A percentile compares a stretch with the other conserved stretches of the same genome.
Conservation (phyloP, 2,329 filamentous ascomycete genomes). For the Diaporthe velutina region DNA sequence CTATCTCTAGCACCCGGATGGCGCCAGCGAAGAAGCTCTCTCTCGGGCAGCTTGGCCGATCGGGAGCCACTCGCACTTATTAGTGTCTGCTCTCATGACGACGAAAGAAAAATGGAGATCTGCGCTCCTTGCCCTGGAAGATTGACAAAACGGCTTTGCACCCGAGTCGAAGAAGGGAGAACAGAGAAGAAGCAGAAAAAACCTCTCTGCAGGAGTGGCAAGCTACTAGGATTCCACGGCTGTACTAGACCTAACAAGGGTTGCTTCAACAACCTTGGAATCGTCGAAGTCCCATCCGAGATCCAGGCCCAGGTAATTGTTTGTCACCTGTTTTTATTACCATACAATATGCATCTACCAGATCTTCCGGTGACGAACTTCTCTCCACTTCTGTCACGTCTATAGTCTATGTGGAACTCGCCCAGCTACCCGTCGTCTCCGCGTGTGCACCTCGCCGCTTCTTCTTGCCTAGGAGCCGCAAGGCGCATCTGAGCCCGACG, state of each 20-base stretch:
- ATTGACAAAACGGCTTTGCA: neutral
- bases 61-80: neutral
- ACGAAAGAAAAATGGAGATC: neutral
- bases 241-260: conserved; percentile 15
- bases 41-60: conserved; percentile 2
- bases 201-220: neutral
- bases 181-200: neutral
- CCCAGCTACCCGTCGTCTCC: conserved; percentile 1
- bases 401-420: conserved; percentile 20
- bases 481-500: conserved; percentile 5
- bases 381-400: conserved; percentile 19
- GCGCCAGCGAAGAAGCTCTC: conserved; percentile 8
- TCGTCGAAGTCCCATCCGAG: neutral
- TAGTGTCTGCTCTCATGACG: neutral
- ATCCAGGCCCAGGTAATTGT: conserved; percentile 13
- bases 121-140: neutral
- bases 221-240: conserved; percentile 10
- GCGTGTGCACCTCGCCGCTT: conserved; percentile 2
- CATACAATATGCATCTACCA: conserved; percentile 21
- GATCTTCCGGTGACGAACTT: conserved; percentile 14
- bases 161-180: neutral
- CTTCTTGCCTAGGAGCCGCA: conserved; percentile 7
- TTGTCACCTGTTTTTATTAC: conserved; percentile 18
- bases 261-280: conserved; percentile 29
- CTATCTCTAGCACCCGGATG: conserved; percentile 2